phyloP scores from a whole-genome alignment of 2,329 filamentous ascomycete species.

The Alternaria triticimaculans region DNA sequence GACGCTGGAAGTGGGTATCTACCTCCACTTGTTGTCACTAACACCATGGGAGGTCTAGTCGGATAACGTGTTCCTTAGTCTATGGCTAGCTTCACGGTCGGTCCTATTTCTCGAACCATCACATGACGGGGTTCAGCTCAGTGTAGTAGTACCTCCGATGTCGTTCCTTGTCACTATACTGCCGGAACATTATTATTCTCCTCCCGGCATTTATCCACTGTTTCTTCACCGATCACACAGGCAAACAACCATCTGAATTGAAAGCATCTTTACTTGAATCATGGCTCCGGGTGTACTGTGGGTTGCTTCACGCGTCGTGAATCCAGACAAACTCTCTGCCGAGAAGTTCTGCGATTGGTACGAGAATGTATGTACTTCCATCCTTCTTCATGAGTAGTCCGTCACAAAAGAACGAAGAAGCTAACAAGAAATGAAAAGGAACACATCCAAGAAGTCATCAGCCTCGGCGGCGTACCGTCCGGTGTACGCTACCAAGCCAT shows the following conservation, averaged over 20 bases:
- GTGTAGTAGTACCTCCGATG: background rate
- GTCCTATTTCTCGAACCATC: background rate
- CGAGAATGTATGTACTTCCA: conserved; percentile 25
- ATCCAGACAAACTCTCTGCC: conserved; percentile 5
- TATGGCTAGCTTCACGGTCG: background rate
- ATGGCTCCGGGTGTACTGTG: conserved; percentile 38
- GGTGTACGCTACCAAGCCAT: conserved; percentile 35
- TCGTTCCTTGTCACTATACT: background rate
- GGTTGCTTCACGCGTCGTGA: conserved; percentile 29
- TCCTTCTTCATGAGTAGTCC: background rate
- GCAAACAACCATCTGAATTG: background rate
- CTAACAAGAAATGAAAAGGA: background rate
- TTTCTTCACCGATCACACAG: background rate
- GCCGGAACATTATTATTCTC: background rate
- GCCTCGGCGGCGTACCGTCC: conserved; percentile 28
- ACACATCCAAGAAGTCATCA: conserved; percentile 30
- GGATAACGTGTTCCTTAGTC: background rate
- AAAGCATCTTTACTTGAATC: background rate
- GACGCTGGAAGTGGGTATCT: background rate
- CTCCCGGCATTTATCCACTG: background rate
- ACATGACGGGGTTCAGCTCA: background rate
- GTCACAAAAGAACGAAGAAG: background rate
- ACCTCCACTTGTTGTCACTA: background rate
- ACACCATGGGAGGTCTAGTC: background rate
- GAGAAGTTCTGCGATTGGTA: conserved; percentile 37